phyloP scores from a whole-genome alignment of 257 asterid genomes.

The Fraxinus pennsylvanica region DNA sequence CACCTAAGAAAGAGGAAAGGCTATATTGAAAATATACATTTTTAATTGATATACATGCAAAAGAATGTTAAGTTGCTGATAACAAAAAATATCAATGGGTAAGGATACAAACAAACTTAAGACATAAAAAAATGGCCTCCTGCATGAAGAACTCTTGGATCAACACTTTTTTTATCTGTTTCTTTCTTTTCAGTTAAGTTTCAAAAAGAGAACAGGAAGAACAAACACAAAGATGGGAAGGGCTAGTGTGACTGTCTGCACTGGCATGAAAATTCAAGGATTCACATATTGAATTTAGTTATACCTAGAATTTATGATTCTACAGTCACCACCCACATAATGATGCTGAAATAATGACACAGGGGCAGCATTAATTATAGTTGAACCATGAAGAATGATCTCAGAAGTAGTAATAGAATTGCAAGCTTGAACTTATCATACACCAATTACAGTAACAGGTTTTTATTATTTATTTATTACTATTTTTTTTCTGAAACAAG shows the following conservation, averaged over 20 bases:
- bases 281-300: slow-evolving; percentile 9
- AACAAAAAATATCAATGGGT: neutral
- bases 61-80: neutral
- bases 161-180: neutral
- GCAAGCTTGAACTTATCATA: neutral
- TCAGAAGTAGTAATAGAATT: neutral
- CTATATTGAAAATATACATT: neutral
- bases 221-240: neutral
- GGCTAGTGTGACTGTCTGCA: neutral
- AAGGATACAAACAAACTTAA: neutral
- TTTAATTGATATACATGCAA: neutral
- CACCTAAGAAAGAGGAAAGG: slow-evolving; percentile 54
- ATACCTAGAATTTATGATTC: slow-evolving; percentile 12
- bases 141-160: neutral
- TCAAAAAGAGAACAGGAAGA: neutral
- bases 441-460: neutral
- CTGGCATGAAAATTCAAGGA: neutral
- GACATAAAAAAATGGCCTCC: neutral
- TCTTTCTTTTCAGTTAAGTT: neutral
- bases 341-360: neutral
- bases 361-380: neutral
- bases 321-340: neutral
- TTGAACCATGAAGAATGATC: neutral
- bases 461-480: no score
- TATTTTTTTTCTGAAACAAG: neutral